Evolutionary conservation across 345 rosid species (phyloP).

Genomic region (Boechera retrofracta): DNA sequence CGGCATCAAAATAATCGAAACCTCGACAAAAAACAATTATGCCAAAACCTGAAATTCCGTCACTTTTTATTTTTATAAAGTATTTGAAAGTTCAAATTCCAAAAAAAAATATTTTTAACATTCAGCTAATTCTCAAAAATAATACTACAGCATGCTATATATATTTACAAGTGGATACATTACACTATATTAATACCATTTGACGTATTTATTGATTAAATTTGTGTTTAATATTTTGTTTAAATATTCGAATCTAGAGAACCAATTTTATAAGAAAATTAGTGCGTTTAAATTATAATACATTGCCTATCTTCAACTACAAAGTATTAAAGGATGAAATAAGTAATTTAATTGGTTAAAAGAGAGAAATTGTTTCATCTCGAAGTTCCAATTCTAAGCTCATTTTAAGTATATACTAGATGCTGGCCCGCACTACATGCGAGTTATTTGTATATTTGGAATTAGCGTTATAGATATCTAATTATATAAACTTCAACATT

Average conservation of each 20-base stretch:
- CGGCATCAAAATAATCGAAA: neutral
- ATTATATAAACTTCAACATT: too few relatives aligned
- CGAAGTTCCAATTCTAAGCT: too few relatives aligned
- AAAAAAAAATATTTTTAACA: neutral
- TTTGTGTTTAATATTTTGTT: neutral
- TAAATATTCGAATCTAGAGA: neutral
- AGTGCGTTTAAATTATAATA: neutral
- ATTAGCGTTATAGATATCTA: too few relatives aligned
- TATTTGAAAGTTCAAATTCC: neutral
- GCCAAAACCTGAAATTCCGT: slow-evolving; percentile 16
- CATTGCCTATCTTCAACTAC: too few relatives aligned
- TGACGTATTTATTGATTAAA: neutral
- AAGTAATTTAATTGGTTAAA: too few relatives aligned
- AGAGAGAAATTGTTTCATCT: too few relatives aligned
- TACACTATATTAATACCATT: neutral
- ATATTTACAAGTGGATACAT: neutral
- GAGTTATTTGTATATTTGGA: too few relatives aligned
- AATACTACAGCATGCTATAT: neutral
- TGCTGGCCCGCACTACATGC: too few relatives aligned
- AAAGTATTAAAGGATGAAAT: too few relatives aligned
- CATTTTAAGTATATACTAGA: too few relatives aligned
- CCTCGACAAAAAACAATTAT: neutral
- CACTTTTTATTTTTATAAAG: neutral
- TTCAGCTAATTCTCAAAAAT: neutral
- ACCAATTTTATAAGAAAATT: neutral